Percentiles rank a stretch among this genome's conserved stretches.
Conservation (phyloP, 768 basidiomycete genomes). For the Boletus rufocinnamomeus region DNA sequence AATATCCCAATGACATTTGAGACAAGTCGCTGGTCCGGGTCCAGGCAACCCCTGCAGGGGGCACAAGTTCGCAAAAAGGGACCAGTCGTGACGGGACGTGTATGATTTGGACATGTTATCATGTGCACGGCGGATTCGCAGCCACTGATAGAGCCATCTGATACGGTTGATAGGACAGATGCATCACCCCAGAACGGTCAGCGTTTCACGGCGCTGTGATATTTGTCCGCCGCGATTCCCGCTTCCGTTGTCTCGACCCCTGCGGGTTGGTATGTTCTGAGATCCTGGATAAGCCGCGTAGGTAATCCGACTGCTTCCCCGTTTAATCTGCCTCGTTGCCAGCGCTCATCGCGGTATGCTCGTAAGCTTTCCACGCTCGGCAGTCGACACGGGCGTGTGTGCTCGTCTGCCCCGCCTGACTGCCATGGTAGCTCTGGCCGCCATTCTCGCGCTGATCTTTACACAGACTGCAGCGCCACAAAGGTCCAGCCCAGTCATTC, state of each 20-base stretch:
- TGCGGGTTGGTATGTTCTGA: background rate
- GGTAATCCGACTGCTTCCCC: slow-evolving; percentile 8
- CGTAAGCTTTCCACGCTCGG: slow-evolving; percentile 17
- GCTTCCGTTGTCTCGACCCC: background rate
- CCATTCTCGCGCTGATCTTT: slow-evolving; percentile 20
- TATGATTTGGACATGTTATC: slow-evolving; percentile 7
- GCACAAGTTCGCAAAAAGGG: background rate
- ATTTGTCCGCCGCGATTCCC: slow-evolving; percentile 22
- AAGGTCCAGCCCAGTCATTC: slow-evolving; percentile 3
- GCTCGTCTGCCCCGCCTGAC: background rate
- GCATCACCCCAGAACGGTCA: slow-evolving; percentile 8
- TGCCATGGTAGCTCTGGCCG: slow-evolving; percentile 5
- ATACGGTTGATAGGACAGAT: slow-evolving; percentile 31
- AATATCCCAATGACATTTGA: background rate
- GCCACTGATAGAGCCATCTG: slow-evolving; percentile 27
- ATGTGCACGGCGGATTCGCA: slow-evolving; percentile 17
- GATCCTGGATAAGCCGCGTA: background rate
- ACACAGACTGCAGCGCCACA: slow-evolving; percentile 17
- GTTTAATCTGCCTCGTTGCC: slow-evolving; percentile 7
- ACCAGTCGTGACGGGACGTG: slow-evolving; percentile 4
- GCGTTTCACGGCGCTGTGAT: slow-evolving; percentile 26
- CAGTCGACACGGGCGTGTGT: background rate
- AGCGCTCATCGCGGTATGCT: slow-evolving; percentile 16
- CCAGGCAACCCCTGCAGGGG: background rate
- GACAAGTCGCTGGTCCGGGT: background rate